Evolutionary conservation across 163 green algal genomes (phyloP).

Genomic region (Scenedesmus sp.): DNA sequence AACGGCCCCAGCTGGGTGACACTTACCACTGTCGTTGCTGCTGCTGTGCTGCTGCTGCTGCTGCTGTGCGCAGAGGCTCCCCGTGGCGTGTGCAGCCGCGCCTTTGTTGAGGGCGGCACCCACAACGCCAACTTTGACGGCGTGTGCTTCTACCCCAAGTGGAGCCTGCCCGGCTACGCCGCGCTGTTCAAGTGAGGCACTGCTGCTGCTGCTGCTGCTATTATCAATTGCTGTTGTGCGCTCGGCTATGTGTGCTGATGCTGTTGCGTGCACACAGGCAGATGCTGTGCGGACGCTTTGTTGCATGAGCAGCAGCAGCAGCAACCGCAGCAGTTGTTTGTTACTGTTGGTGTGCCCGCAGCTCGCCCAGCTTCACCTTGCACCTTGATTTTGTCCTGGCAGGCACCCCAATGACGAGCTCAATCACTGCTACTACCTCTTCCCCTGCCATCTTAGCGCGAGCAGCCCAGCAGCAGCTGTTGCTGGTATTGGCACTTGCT

Average conservation of each 20-base stretch:
- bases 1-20: not conserved
- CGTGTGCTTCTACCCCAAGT: slow-evolving; percentile 94
- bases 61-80: slow-evolving; percentile 67
- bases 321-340: no score
- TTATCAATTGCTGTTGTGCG: not conserved
- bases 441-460: slow-evolving; percentile 68
- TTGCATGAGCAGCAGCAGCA: no score
- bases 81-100: slow-evolving; percentile 87
- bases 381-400: not conserved
- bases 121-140: slow-evolving; percentile 96
- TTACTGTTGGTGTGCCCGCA: no score
- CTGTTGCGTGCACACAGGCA: no score
- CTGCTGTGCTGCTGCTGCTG: not conserved
- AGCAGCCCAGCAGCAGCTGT: not conserved
- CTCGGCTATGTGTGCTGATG: no score
- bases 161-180: slow-evolving; percentile 87
- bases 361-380: not conserved
- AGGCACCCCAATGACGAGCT: slow-evolving; percentile 87
- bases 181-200: slow-evolving; percentile 65
- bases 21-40: not conserved
- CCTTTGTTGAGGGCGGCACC: slow-evolving; percentile 88
- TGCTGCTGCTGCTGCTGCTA: not conserved
- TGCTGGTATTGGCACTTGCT: not conserved
- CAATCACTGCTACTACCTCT: slow-evolving; percentile 97
- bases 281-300: no score